Evolutionary conservation across 331 rosid genomes (phyloP).

Genomic region (Ulmus americana): DNA sequence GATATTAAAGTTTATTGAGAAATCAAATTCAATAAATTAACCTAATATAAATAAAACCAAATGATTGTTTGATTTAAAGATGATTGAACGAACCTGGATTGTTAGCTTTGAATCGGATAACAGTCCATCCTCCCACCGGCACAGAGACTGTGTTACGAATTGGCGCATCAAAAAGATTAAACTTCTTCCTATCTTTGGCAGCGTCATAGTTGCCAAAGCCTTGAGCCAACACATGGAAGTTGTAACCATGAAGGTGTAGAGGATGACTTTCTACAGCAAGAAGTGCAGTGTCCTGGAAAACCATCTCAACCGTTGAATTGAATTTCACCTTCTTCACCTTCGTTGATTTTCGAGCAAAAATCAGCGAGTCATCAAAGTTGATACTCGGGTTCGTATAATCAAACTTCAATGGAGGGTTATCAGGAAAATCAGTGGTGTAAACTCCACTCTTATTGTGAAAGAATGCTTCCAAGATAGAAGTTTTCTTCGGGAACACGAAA

Average conservation of each 20-base stretch:
- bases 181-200: slow-evolving; percentile 21
- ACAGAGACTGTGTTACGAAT: slow-evolving; percentile 50
- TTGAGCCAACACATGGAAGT: slow-evolving; percentile 60
- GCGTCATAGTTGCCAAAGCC: slow-evolving; percentile 55
- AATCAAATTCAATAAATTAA: too few species aligned
- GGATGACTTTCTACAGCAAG: slow-evolving; percentile 43
- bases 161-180: slow-evolving; percentile 46
- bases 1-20: too few species aligned
- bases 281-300: slow-evolving; percentile 46
- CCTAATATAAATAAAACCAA: too few species aligned
- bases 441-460: slow-evolving; percentile 30
- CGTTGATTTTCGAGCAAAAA: slow-evolving; percentile 42
- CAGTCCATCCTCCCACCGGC: slow-evolving; percentile 60
- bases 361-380: not conserved
- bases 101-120: slow-evolving; percentile 51
- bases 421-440: slow-evolving; percentile 44
- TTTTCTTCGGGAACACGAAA: slow-evolving; percentile 29
- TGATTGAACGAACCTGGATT: slow-evolving; percentile 37
- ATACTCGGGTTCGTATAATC: slow-evolving; percentile 34
- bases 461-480: slow-evolving; percentile 51
- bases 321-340: slow-evolving; percentile 44
- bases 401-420: slow-evolving; percentile 34
- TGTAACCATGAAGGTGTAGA: slow-evolving; percentile 45
- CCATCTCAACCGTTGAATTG: slow-evolving; percentile 58
- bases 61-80: too few species aligned